Evolutionary conservation across 257 asterid genomes (phyloP).

Genomic region (Fraxinus anomala): DNA sequence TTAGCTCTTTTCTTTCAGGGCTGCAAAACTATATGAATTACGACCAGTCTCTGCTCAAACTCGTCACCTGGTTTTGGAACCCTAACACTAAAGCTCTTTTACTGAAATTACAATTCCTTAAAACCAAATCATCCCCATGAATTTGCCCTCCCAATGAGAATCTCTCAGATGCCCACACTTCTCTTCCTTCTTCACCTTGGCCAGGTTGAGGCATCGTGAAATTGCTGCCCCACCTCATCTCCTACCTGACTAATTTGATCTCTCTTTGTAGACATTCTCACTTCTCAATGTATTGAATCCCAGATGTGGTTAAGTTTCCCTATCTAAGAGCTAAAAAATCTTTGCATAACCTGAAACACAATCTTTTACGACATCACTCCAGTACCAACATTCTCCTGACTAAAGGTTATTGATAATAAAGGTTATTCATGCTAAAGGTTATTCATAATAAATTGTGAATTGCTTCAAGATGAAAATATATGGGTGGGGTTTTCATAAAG

Average conservation of each 20-base stretch:
- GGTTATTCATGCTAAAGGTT: too few relatives aligned
- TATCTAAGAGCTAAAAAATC: not conserved
- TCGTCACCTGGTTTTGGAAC: not conserved
- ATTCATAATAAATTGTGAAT: not conserved
- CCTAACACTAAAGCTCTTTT: not conserved
- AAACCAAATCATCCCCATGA: not conserved
- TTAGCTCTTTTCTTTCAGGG: not conserved
- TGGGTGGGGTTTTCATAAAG: not conserved
- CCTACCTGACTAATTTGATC: not conserved
- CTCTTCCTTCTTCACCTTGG: not conserved
- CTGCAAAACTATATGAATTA: not conserved
- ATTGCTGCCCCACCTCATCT: not conserved
- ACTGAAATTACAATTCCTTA: not conserved
- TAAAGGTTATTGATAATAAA: too few relatives aligned
- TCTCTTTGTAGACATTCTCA: not conserved
- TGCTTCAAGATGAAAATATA: not conserved
- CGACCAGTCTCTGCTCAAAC: not conserved
- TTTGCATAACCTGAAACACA: not conserved
- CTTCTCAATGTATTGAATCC: not conserved
- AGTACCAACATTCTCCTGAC: not conserved
- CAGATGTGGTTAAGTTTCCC: not conserved
- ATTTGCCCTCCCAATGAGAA: not conserved
- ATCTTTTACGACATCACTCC: not conserved
- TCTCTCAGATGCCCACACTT: not conserved
- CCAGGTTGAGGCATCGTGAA: not conserved